Base-by-base conservation (phyloP, 805 yeast species). In the Nakazawaea molendinolei region DNA sequence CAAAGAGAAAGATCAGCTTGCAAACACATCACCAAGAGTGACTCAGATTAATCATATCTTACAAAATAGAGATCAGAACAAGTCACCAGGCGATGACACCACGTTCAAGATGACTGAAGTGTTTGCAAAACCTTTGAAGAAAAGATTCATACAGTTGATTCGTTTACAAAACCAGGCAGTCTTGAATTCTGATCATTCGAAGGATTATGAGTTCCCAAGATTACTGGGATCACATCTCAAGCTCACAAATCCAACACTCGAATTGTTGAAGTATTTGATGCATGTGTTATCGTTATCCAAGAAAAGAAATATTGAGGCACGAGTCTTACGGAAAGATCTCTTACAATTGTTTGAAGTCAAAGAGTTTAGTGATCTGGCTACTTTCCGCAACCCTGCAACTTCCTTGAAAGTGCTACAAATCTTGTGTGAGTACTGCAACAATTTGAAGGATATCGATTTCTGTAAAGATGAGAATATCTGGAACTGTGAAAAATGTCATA, bases 311-410 rank as follows among this genome's bases (percentile, higher is more conserved):
- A 62, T 86, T 23, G 97, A 89, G 51, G 83, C 76, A 19, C 66
- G 95, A 44, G 56, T 79, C 42, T 56, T 92, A 38, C 69, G 96
- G 39, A 77, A 83, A 43, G 87, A 82, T 38, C 60, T 94, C 42
- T 65, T 92, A 24, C 67, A 71, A 2, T 56, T 83, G 5, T 74
- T 94, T 46, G 95, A 87, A 21, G 71, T 89, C 26, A 76, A 81
- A 41, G 98, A 92, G 52, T 92, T 92, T 58, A 78, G 86, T 44
- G 71, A 71, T 3, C 85, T 77, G 39, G 85, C 90, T 1, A 64
- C 63, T 13, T 89, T 87, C 57, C 58, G 55, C 27, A 76, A 86
- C 51, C 96, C 96, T 12, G 73, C 92, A 34, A 65, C 84, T 0
- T 71, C 84, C 1, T 64, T 92, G 42, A 60, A 67, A 23, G 56